Evolutionary conservation across 495 filamentous ascomycete genomes (phyloP), one percentile per base, ranked within the genome.

Genomic region (Oidiodendron maius): DNA sequence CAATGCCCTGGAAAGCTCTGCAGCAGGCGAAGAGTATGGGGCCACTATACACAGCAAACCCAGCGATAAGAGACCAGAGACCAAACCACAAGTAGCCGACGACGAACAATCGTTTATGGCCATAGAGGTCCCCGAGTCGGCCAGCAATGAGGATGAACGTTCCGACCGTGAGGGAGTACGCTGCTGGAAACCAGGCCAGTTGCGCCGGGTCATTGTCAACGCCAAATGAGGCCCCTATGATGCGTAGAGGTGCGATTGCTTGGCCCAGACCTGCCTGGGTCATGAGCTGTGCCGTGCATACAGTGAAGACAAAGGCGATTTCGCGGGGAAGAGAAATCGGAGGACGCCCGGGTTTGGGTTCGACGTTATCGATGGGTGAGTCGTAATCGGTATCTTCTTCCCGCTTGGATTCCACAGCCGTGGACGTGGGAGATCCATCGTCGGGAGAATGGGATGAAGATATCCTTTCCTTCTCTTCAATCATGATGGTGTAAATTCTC

Each of bases 61-160:
- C 83, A 1, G 73, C 75, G 13, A 84, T 50, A 1, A 76, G 54
- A 2, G 77, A 77, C 81, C 80, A 86, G 15, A 81, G 36, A 1
- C 69, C 62, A 38, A 80, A 77, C 82, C 82, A 87, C n/a, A 69
- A 39, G 50, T 74, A 83, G 0, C 82, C 83, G 16, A 71, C 49
- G 11, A 80, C 61, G 41, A 87, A 81, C 55, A 87, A 60, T 1
- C 66, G 62, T 41, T 81, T 78, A 58, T 84, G 75, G 11, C 84
- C 84, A 48, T 75, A 78, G 3, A 79, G 64, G 44, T 86, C 84
- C 0, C 84, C 83, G 3, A 85, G 61, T 11, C 83, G 69, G 4
- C 82, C 80, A 3, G 78, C 72, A 4, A 80, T 71, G 10, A 87
- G 63, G 43, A 87, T 80, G 49, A 84, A 85, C 1, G 77, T 78